Percentiles rank a stretch among this genome's conserved stretches.
Evolutionary conservation across 2,329 filamentous ascomycete species (phyloP).

Genomic region (Neoarthrinium moseri): DNA sequence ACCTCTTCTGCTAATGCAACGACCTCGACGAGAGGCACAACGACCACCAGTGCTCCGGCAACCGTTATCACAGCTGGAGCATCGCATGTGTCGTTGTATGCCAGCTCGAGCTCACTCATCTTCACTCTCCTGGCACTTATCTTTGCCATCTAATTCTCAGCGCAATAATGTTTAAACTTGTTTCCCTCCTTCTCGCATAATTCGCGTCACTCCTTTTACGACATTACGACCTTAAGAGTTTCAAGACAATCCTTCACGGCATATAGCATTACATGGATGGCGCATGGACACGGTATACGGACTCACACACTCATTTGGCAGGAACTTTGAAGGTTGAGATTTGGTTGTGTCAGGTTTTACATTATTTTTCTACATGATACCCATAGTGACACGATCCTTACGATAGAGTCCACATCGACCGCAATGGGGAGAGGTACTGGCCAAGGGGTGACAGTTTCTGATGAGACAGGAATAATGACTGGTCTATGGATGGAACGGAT

Average conservation of each 20-base stretch:
- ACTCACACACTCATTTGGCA: constrained; percentile 11
- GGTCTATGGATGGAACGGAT: no score
- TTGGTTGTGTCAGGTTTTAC: background rate
- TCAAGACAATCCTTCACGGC: constrained; percentile 12
- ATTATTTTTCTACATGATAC: no score
- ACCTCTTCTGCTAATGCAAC: no score
- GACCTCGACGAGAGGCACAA: no score
- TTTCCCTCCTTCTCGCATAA: constrained; percentile 5
- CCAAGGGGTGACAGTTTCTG: no score
- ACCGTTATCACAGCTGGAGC: constrained; percentile 13
- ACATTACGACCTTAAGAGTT: constrained; percentile 8
- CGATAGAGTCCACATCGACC: constrained; percentile 4
- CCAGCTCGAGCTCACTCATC: constrained; percentile 14
- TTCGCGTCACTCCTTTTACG: constrained; percentile 7
- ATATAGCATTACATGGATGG: constrained; percentile 1
- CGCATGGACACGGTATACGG: background rate
- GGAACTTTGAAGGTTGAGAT: background rate
- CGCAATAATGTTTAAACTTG: constrained; percentile 16
- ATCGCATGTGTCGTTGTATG: background rate
- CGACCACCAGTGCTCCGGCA: constrained; percentile 10
- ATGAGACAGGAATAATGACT: background rate
- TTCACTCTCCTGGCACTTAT: constrained; percentile 22
- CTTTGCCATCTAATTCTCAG: constrained; percentile 21
- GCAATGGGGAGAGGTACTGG: no score
- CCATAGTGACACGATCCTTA: constrained; percentile 12